phyloP scores from a whole-genome alignment of 1,139 yeast species.

The Suhomyces coccinellae region DNA sequence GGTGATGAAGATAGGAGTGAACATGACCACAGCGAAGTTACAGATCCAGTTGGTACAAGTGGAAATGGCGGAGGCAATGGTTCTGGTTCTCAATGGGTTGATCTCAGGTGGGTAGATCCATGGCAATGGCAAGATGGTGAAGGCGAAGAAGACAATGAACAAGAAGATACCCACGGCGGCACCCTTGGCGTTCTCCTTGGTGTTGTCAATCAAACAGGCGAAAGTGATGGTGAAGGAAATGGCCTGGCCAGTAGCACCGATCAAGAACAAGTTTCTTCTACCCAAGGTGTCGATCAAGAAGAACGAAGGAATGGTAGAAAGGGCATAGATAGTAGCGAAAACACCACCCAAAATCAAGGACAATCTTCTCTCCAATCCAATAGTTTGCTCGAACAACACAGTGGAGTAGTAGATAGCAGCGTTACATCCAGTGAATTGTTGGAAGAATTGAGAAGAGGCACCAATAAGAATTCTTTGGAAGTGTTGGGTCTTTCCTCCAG shows the following conservation, averaged over 20 bases:
- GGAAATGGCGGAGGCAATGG: conserved; percentile 52
- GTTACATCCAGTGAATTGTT: conserved; percentile 64
- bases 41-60: conserved; percentile 52
- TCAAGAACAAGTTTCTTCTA: conserved; percentile 60
- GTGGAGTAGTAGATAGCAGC: conserved; percentile 71
- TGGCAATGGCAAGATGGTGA: conserved; percentile 42
- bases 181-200: conserved; percentile 40
- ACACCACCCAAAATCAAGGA: conserved; percentile 65
- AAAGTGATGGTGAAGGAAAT: conserved; percentile 41
- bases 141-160: conserved; percentile 30
- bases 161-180: conserved; percentile 41
- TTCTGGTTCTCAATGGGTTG: conserved; percentile 61
- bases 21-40: conserved; percentile 54
- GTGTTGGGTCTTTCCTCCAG: conserved; percentile 60
- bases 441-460: conserved; percentile 63
- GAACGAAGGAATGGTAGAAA: conserved; percentile 63
- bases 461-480: conserved; percentile 60
- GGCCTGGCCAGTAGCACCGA: conserved; percentile 52
- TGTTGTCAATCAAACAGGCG: conserved; percentile 41
- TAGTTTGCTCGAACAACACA: conserved; percentile 57
- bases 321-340: conserved; percentile 59
- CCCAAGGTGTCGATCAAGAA: conserved; percentile 64
- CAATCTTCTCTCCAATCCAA: conserved; percentile 50
- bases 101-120: conserved; percentile 66
- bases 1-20: conserved; percentile 52